Evolutionary conservation across 352 stramenopile species (phyloP).

Genomic region (Pythium rishiriense): DNA sequence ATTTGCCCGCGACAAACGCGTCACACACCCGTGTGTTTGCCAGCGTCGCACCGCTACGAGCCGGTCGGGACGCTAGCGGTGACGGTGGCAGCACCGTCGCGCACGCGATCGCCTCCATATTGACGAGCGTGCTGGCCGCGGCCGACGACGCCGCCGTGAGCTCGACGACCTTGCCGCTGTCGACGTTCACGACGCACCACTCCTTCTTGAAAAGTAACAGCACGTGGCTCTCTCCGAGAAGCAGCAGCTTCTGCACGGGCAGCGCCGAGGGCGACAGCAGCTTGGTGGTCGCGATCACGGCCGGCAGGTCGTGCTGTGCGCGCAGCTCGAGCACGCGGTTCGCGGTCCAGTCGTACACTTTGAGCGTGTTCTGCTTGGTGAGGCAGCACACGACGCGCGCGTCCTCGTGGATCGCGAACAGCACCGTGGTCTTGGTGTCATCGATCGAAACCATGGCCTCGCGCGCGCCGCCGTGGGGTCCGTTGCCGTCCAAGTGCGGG

Average conservation of each 20-base stretch:
- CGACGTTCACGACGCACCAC: conserved; percentile 63
- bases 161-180: conserved; percentile 55
- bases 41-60: conserved; percentile 18
- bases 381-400: conserved; percentile 50
- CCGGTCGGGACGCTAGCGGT: conserved; percentile 29
- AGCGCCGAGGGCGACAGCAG: conserved; percentile 23
- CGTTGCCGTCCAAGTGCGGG: conserved; percentile 35
- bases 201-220: conserved; percentile 65
- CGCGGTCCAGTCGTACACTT: conserved; percentile 76
- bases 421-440: conserved; percentile 58
- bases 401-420: conserved; percentile 60
- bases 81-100: conserved; percentile 45
- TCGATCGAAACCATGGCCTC: conserved; percentile 44
- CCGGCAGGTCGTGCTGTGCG: conserved; percentile 56
- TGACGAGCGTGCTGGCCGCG: conserved; percentile 21
- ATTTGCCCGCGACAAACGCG: conserved; percentile 62
- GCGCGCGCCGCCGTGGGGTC: not conserved
- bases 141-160: conserved; percentile 18
- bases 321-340: conserved; percentile 52
- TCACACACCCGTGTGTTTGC: conserved; percentile 24
- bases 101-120: conserved; percentile 38
- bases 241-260: conserved; percentile 52
- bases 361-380: conserved; percentile 63
- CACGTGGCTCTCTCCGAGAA: conserved; percentile 68
- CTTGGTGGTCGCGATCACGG: conserved; percentile 21